Evolutionary conservation across 345 rosid species (phyloP).

Genomic region (Conringia planisiliqua): DNA sequence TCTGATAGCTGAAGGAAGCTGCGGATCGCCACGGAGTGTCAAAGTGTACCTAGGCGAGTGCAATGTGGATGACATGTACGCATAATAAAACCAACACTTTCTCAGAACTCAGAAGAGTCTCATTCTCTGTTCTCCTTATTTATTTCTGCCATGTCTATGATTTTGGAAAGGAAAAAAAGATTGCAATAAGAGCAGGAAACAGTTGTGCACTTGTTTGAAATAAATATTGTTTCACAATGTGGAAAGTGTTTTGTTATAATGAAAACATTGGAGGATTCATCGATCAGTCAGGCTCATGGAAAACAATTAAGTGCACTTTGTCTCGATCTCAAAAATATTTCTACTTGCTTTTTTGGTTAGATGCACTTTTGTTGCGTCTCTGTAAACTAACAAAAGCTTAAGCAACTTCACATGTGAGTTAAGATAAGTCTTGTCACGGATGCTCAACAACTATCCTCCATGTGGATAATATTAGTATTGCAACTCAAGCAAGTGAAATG

Average conservation of each 20-base stretch:
- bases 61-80: slow-evolving; percentile 64
- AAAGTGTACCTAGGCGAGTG: slow-evolving; percentile 87
- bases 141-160: slow-evolving; percentile 1
- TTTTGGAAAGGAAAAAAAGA: neutral
- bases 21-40: slow-evolving; percentile 90
- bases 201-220: slow-evolving; percentile 19
- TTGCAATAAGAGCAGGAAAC: slow-evolving; percentile 18
- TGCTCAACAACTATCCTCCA: slow-evolving; percentile 5
- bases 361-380: slow-evolving; percentile 1
- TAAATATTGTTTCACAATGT: slow-evolving; percentile 14
- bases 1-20: slow-evolving; percentile 82
- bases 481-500: slow-evolving; percentile 9
- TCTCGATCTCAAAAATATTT: neutral
- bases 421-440: neutral
- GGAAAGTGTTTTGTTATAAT: neutral
- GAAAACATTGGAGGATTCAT: neutral
- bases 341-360: neutral
- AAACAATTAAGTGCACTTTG: neutral
- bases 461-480: neutral
- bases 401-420: neutral
- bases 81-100: slow-evolving; percentile 22
- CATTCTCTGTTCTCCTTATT: slow-evolving; percentile 4
- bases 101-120: slow-evolving; percentile 1
- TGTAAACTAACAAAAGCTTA: neutral
- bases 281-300: neutral